Conservation (phyloP, 768 basidiomycete genomes). For the Pilatotrama ljubarskyi region DNA sequence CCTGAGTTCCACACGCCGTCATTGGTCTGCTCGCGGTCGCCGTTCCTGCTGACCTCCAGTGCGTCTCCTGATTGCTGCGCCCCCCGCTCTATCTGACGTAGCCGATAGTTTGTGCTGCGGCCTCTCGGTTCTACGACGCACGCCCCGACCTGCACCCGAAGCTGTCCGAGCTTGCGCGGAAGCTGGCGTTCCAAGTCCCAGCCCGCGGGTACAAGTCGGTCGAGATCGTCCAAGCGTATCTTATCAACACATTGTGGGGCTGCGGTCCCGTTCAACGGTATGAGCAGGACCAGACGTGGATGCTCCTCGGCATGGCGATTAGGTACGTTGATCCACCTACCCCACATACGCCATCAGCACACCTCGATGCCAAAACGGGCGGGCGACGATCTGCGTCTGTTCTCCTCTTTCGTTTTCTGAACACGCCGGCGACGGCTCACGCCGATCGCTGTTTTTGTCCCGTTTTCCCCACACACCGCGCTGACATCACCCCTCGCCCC, state of each 20-base stretch:
- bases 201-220: slow-evolving; percentile 89
- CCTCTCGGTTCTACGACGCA: slow-evolving; percentile 83
- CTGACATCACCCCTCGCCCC: slow-evolving; percentile 15
- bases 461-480: slow-evolving; percentile 9
- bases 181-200: slow-evolving; percentile 85
- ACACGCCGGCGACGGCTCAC: slow-evolving; percentile 9
- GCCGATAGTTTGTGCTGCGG: slow-evolving; percentile 84
- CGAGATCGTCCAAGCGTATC: slow-evolving; percentile 93
- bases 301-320: slow-evolving; percentile 83
- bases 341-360: not conserved
- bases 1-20: slow-evolving; percentile 91
- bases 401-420: slow-evolving; percentile 3
- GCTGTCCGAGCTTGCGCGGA: slow-evolving; percentile 80
- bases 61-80: slow-evolving; percentile 31
- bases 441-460: slow-evolving; percentile 4
- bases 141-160: slow-evolving; percentile 81
- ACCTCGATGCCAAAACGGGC: slow-evolving; percentile 8
- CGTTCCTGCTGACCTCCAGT: slow-evolving; percentile 94
- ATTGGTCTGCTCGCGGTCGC: slow-evolving; percentile 90
- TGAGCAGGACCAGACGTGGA: slow-evolving; percentile 95
- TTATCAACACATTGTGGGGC: slow-evolving; percentile 87
- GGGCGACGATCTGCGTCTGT: slow-evolving; percentile 13
- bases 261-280: slow-evolving; percentile 95
- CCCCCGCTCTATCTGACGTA: not conserved
- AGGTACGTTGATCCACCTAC: slow-evolving; percentile 45